Conservation (phyloP, 2,329 filamentous ascomycete genomes). For the Metarhizium guizhouense region DNA sequence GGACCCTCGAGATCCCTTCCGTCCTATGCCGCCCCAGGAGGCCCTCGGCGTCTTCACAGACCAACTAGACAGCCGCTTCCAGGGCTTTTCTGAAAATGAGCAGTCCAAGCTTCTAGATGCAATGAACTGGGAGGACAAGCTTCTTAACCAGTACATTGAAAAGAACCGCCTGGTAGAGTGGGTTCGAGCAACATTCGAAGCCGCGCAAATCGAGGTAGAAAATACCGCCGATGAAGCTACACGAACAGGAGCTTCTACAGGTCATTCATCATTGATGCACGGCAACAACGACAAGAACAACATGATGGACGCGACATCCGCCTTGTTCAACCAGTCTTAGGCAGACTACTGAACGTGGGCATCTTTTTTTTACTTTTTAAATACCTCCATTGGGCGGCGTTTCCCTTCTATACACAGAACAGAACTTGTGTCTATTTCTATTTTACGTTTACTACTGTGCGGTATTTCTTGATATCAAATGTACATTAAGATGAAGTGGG, state of each 20-base stretch:
- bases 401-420: neutral
- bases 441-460: neutral
- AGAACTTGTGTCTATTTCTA: slow-evolving; percentile 7
- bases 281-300: neutral
- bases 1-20: slow-evolving; percentile 31
- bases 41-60: slow-evolving; percentile 52
- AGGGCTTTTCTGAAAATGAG: slow-evolving; percentile 51
- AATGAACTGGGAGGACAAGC: slow-evolving; percentile 62
- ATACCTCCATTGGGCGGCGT: slow-evolving; percentile 9
- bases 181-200: slow-evolving; percentile 33
- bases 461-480: neutral
- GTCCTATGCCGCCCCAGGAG: slow-evolving; percentile 41
- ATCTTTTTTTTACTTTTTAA: neutral
- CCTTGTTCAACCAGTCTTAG: neutral
- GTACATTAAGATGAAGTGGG: neutral
- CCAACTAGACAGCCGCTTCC: slow-evolving; percentile 51
- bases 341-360: neutral
- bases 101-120: slow-evolving; percentile 60
- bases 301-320: neutral
- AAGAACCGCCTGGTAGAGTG: slow-evolving; percentile 64
- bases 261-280: neutral
- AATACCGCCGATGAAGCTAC: slow-evolving; percentile 23
- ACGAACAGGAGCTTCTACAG: slow-evolving; percentile 6
- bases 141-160: slow-evolving; percentile 55
- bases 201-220: slow-evolving; percentile 26